These are phyloP conservation scores for Nidula microcarpa DNA, from an alignment of 768 basidiomycete genomes.

Conservation along the genomic window DNA sequence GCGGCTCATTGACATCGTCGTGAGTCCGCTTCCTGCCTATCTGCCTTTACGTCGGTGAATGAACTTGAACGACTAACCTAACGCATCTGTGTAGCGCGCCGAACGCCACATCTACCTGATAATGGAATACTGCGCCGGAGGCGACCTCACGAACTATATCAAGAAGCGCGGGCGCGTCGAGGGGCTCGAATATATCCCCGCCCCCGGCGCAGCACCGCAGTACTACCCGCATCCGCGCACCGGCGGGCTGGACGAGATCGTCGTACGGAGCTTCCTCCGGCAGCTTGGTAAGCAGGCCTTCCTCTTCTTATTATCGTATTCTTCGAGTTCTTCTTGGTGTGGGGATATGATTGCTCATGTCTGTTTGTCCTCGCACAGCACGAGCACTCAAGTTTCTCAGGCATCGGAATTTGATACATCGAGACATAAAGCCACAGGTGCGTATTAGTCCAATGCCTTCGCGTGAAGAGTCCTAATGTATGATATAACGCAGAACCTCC, in stretches of 20 bases:
- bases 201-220: slow-evolving; percentile 62
- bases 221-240: slow-evolving; percentile 91
- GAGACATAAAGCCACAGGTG: slow-evolving; percentile 96
- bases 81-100: slow-evolving; percentile 44
- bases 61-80: too few relatives aligned
- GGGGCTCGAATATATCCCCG: slow-evolving; percentile 77
- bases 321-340: background rate
- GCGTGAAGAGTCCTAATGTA: background rate
- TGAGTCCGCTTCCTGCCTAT: slow-evolving; percentile 25
- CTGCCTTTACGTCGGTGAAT: too few relatives aligned
- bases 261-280: slow-evolving; percentile 87
- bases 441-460: background rate
- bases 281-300: slow-evolving; percentile 65
- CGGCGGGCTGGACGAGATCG: slow-evolving; percentile 88
- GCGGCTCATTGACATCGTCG: slow-evolving; percentile 88
- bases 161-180: slow-evolving; percentile 95
- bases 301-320: background rate
- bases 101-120: slow-evolving; percentile 87
- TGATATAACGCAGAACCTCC: slow-evolving; percentile 64
- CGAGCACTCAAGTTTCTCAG: slow-evolving; percentile 92
- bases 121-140: slow-evolving; percentile 96
- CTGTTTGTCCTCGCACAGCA: slow-evolving; percentile 39
- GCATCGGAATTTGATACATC: slow-evolving; percentile 85
- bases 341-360: background rate
- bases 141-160: slow-evolving; percentile 95